phyloP scores from a whole-genome alignment of 306 rosid genomes.

The Neltuma alba region DNA sequence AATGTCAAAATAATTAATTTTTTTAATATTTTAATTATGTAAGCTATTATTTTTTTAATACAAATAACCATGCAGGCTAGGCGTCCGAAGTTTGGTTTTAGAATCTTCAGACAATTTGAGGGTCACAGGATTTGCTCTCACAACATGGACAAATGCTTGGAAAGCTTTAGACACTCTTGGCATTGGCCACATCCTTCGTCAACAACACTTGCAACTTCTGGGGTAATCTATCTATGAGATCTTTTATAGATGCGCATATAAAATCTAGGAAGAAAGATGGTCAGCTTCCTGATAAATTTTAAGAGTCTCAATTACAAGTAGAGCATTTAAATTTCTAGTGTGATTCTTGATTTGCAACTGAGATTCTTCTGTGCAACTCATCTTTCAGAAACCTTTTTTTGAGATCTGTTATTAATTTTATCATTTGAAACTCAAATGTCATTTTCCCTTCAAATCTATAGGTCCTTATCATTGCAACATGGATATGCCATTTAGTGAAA shows the following conservation, averaged over 20 bases:
- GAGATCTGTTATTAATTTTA: too few relatives aligned
- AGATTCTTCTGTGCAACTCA: too few relatives aligned
- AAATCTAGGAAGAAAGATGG: background rate
- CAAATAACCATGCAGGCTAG: background rate
- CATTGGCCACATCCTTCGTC: background rate
- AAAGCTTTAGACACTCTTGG: background rate
- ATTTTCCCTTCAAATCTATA: too few relatives aligned
- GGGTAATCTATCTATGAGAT: background rate
- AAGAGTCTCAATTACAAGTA: background rate
- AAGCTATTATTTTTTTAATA: background rate
- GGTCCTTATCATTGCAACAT: too few relatives aligned
- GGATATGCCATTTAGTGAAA: background rate
- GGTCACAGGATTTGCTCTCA: slow-evolving; percentile 61
- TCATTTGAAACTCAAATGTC: too few relatives aligned
- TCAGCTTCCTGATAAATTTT: too few relatives aligned
- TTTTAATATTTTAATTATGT: background rate
- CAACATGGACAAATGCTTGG: background rate
- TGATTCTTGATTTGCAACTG: too few relatives aligned
- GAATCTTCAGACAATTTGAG: slow-evolving; percentile 67
- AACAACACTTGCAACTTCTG: background rate
- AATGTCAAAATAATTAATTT: background rate
- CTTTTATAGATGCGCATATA: too few relatives aligned
- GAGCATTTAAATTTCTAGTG: background rate
- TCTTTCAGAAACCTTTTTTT: too few relatives aligned
- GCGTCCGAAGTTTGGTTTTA: slow-evolving; percentile 59